These are phyloP conservation scores for Phytophthora citrophthora DNA, from an alignment of 352 stramenopile genomes.

Conservation along the genomic window DNA sequence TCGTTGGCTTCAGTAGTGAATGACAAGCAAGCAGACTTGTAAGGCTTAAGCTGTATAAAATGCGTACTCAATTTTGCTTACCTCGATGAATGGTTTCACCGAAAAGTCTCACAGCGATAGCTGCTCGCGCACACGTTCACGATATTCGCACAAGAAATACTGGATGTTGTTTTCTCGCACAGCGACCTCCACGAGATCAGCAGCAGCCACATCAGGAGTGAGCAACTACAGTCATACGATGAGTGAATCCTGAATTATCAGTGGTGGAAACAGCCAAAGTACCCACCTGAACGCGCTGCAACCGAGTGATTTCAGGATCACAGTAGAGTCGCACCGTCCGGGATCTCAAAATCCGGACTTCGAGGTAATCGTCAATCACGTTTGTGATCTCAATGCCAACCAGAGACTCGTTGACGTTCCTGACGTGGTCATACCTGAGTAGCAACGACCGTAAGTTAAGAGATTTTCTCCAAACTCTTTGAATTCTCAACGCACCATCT, in stretches of 20 bases:
- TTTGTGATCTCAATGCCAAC: conserved; percentile 63
- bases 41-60: conserved; percentile 15
- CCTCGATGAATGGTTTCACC: not conserved
- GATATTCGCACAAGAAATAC: conserved; percentile 67
- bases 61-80: conserved; percentile 19
- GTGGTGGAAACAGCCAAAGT: not conserved
- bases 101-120: conserved; percentile 9
- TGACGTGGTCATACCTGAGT: conserved; percentile 72
- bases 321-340: conserved; percentile 69
- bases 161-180: conserved; percentile 67
- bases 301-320: conserved; percentile 53
- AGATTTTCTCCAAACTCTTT: no score
- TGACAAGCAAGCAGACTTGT: not conserved
- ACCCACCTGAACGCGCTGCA: conserved; percentile 67
- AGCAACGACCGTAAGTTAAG: conserved; percentile 7
- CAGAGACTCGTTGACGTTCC: conserved; percentile 55
- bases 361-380: conserved; percentile 65
- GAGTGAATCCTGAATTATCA: not conserved
- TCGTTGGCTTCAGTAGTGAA: not conserved
- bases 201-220: conserved; percentile 22
- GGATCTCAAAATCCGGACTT: conserved; percentile 59
- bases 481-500: conserved; percentile 49
- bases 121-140: conserved; percentile 47
- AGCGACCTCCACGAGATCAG: conserved; percentile 60
- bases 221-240: conserved; percentile 7